Conservation (phyloP, 805 yeast genomes). For the Nakazawaea molendinolei region DNA sequence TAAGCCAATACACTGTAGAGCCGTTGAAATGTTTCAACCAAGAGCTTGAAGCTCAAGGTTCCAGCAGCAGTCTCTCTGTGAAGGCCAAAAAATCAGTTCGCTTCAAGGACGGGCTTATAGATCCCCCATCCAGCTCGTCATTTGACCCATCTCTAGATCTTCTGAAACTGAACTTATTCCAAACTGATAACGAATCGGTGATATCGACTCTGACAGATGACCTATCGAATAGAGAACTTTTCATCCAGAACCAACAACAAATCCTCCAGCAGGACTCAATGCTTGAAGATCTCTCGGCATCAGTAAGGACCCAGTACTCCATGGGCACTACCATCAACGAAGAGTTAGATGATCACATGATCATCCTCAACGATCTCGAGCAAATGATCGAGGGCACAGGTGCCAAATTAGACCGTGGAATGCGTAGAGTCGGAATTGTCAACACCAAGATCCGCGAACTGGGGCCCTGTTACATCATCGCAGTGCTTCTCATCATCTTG, state of each 20-base stretch:
- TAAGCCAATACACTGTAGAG: not conserved
- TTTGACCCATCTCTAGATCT: not conserved
- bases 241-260: constrained; percentile 37
- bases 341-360: constrained; percentile 43
- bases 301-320: constrained; percentile 37
- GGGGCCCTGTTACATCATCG: constrained; percentile 43
- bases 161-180: constrained; percentile 4
- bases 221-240: constrained; percentile 24
- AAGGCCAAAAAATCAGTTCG: constrained; percentile 16
- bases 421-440: constrained; percentile 30
- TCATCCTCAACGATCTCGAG: constrained; percentile 43
- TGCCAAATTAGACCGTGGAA: constrained; percentile 33
- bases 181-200: not conserved
- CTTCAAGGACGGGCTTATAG: constrained; percentile 18
- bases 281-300: constrained; percentile 31
- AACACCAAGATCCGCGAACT: constrained; percentile 36
- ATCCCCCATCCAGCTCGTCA: constrained; percentile 13
- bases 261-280: constrained; percentile 39
- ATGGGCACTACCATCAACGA: constrained; percentile 39
- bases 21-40: constrained; percentile 4
- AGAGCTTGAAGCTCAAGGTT: not conserved
- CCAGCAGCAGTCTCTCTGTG: not conserved
- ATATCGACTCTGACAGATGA: constrained; percentile 9
- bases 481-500: constrained; percentile 35
- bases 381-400: constrained; percentile 36